phyloP scores from a whole-genome alignment of 805 yeast species.

The Metschnikowia continentalis region DNA sequence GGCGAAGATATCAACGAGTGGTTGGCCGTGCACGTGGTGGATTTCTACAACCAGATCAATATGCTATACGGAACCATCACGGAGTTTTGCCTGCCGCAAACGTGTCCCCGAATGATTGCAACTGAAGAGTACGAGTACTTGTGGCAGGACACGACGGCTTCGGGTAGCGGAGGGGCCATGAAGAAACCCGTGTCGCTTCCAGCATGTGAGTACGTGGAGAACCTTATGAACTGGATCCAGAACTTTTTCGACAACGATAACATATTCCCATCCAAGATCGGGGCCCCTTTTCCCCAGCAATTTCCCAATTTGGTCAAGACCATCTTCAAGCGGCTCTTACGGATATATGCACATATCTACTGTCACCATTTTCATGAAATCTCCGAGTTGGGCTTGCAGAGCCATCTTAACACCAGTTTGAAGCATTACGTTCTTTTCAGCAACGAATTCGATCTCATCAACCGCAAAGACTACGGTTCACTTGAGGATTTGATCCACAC shows the following conservation, averaged over 20 bases:
- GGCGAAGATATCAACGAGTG: slow-evolving; percentile 92
- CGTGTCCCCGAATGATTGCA: slow-evolving; percentile 97
- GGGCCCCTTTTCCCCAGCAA: slow-evolving; percentile 87
- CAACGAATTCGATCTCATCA: slow-evolving; percentile 75
- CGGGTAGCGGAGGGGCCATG: slow-evolving; percentile 25
- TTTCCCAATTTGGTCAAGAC: slow-evolving; percentile 77
- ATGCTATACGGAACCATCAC: slow-evolving; percentile 96
- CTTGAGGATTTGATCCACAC: slow-evolving; percentile 74
- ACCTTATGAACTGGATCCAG: slow-evolving; percentile 93
- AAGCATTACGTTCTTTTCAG: slow-evolving; percentile 90
- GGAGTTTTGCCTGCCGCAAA: slow-evolving; percentile 90
- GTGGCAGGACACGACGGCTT: slow-evolving; percentile 76
- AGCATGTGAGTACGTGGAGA: slow-evolving; percentile 94
- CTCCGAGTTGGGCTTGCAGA: slow-evolving; percentile 85
- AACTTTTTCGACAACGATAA: slow-evolving; percentile 86
- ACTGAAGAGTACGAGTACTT: slow-evolving; percentile 94
- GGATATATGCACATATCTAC: slow-evolving; percentile 95
- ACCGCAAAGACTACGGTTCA: slow-evolving; percentile 86
- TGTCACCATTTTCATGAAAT: slow-evolving; percentile 98
- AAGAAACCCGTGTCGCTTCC: slow-evolving; percentile 80
- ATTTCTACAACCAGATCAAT: slow-evolving; percentile 91
- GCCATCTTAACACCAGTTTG: slow-evolving; percentile 88
- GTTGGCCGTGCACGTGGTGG: slow-evolving; percentile 97
- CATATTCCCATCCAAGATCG: slow-evolving; percentile 83
- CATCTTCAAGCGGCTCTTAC: slow-evolving; percentile 82